Evolutionary conservation across 2,329 filamentous ascomycete genomes (phyloP).

Genomic region (Nothomitra cinnamomea): DNA sequence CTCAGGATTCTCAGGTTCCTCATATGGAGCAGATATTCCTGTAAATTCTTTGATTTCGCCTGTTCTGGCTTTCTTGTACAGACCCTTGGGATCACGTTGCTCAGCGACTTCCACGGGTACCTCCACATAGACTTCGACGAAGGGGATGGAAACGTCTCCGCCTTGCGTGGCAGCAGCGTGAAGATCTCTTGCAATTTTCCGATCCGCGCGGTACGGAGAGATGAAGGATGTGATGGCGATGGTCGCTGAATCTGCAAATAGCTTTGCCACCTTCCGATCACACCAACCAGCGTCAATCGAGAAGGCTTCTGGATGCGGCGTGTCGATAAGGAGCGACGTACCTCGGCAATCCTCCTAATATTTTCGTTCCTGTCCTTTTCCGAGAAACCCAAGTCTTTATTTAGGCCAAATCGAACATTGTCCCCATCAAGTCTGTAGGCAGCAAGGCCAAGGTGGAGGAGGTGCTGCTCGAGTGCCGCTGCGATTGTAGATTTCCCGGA

Average conservation of each 20-base stretch:
- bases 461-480: slow-evolving; percentile 89
- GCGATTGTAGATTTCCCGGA: slow-evolving; percentile 96
- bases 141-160: slow-evolving; percentile 49
- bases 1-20: slow-evolving; percentile 72
- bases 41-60: slow-evolving; percentile 97
- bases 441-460: slow-evolving; percentile 65
- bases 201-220: slow-evolving; percentile 80
- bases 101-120: slow-evolving; percentile 83
- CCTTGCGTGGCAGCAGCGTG: slow-evolving; percentile 44
- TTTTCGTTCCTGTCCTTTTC: slow-evolving; percentile 94
- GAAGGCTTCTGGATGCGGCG: not conserved
- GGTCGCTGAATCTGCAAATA: slow-evolving; percentile 81
- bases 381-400: slow-evolving; percentile 92
- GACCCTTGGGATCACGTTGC: slow-evolving; percentile 87
- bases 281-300: not conserved
- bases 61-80: slow-evolving; percentile 91
- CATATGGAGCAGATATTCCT: slow-evolving; percentile 86
- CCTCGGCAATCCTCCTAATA: slow-evolving; percentile 86
- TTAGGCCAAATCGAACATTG: slow-evolving; percentile 94
- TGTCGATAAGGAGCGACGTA: slow-evolving; percentile 13
- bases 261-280: slow-evolving; percentile 60
- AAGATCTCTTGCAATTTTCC: slow-evolving; percentile 62
- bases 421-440: slow-evolving; percentile 95
- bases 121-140: slow-evolving; percentile 89
- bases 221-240: slow-evolving; percentile 94